phyloP scores from a whole-genome alignment of 352 stramenopile species.

The Pythium pyrilobum region DNA sequence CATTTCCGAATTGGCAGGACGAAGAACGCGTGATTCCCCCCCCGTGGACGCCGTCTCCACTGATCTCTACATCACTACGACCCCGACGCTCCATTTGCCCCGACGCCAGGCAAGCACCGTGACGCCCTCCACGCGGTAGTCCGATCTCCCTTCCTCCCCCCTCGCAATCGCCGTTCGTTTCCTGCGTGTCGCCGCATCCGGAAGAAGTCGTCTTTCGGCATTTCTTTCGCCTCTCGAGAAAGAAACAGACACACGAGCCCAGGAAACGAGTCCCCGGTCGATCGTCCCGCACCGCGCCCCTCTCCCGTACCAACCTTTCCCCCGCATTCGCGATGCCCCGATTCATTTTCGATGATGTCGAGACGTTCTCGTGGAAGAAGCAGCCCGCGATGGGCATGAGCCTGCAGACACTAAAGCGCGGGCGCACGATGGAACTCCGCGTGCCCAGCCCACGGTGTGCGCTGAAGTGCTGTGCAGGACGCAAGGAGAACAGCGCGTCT shows the following conservation, averaged over 20 bases:
- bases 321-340: not conserved
- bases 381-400: not conserved
- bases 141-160: too few species aligned
- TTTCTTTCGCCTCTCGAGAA: not conserved
- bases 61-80: too few species aligned
- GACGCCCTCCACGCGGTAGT: too few species aligned
- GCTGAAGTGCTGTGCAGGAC: slow-evolving; percentile 1
- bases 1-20: too few species aligned
- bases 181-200: not conserved
- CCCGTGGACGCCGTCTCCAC: too few species aligned
- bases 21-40: too few species aligned
- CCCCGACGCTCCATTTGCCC: too few species aligned
- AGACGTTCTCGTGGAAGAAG: not conserved
- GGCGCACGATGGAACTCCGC: slow-evolving; percentile 4
- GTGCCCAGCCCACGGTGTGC: not conserved
- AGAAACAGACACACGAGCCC: slow-evolving; percentile 1
- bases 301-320: slow-evolving; percentile 2
- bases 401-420: slow-evolving; percentile 7
- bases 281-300: not conserved
- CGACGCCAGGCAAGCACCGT: too few species aligned
- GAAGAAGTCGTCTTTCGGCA: slow-evolving; percentile 17
- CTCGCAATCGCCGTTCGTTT: too few species aligned
- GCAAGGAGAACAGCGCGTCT: not conserved
- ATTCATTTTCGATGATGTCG: slow-evolving; percentile 5
- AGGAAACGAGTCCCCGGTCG: not conserved